phyloP scores from a whole-genome alignment of 164 flowering plant genomes.

The Magnolia changhungtana region DNA sequence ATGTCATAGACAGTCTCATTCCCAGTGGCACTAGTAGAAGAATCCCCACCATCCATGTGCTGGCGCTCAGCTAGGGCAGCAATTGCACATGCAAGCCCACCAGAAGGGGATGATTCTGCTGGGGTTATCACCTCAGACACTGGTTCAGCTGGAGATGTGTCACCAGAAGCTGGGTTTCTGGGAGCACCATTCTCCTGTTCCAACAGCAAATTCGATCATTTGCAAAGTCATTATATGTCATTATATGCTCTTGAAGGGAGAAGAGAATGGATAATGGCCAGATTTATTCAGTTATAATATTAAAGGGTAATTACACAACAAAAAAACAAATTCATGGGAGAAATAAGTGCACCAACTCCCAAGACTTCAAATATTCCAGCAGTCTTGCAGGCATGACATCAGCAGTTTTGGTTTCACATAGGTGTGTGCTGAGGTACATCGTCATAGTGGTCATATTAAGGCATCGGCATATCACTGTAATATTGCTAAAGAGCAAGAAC shows the following conservation, averaged over 20 bases:
- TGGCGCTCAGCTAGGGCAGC: slow-evolving; percentile 90
- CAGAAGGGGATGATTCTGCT: slow-evolving; percentile 68
- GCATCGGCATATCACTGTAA: no score
- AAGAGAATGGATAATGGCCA: background rate
- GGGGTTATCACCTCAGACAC: slow-evolving; percentile 27
- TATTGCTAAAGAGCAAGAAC: no score
- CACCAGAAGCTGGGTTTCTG: slow-evolving; percentile 23
- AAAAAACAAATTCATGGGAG: no score
- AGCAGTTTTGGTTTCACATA: no score
- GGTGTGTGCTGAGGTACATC: no score
- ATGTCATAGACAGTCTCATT: slow-evolving; percentile 23
- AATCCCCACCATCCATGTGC: slow-evolving; percentile 43
- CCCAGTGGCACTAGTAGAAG: slow-evolving; percentile 18
- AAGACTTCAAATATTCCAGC: no score
- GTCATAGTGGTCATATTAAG: no score
- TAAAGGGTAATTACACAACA: no score
- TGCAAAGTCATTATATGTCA: background rate
- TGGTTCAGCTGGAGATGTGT: slow-evolving; percentile 22
- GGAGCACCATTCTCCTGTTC: slow-evolving; percentile 52
- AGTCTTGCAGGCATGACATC: no score
- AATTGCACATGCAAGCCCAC: slow-evolving; percentile 91
- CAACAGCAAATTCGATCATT: background rate
- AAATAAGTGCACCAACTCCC: no score
- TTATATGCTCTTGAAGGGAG: background rate
- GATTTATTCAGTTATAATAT: no score